Conservation (phyloP, 345 rosid species). For the Carallia brachiata region DNA sequence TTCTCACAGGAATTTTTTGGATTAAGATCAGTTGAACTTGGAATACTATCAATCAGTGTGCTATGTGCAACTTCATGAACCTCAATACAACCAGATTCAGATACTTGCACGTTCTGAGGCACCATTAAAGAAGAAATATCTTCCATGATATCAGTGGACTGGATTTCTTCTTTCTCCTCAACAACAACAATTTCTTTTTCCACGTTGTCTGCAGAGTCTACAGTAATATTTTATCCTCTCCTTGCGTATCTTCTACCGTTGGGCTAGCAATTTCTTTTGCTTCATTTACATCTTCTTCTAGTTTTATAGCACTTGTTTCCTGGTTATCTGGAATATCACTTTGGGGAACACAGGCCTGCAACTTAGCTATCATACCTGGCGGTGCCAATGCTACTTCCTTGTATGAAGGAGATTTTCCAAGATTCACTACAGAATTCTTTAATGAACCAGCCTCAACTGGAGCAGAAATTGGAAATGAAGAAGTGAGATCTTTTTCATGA, state of each 20-base stretch:
- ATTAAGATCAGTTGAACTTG: slow-evolving; percentile 43
- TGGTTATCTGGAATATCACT: slow-evolving; percentile 44
- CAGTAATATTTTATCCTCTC: slow-evolving; percentile 34
- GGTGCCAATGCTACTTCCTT: slow-evolving; percentile 98
- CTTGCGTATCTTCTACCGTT: slow-evolving; percentile 23
- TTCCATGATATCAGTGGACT: slow-evolving; percentile 39
- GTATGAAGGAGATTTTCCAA: slow-evolving; percentile 95
- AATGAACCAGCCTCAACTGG: slow-evolving; percentile 37
- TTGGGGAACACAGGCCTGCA: slow-evolving; percentile 57
- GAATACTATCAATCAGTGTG: slow-evolving; percentile 32
- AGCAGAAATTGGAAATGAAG: slow-evolving; percentile 44
- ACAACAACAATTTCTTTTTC: slow-evolving; percentile 30
- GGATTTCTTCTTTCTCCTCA: slow-evolving; percentile 41
- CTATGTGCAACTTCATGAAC: slow-evolving; percentile 36
- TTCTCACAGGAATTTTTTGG: slow-evolving; percentile 37
- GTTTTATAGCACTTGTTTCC: slow-evolving; percentile 30
- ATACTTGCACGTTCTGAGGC: slow-evolving; percentile 26
- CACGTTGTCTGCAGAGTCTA: slow-evolving; percentile 17
- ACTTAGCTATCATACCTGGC: slow-evolving; percentile 75
- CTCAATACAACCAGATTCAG: slow-evolving; percentile 34
- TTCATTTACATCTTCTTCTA: slow-evolving; percentile 39
- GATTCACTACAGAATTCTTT: slow-evolving; percentile 49
- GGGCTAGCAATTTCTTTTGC: slow-evolving; percentile 31
- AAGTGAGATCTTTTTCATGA: slow-evolving; percentile 35
- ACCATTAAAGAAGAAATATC: slow-evolving; percentile 34